A percentile compares a stretch with the other conserved stretches of the same genome.
Conservation (phyloP, 2,329 filamentous ascomycete genomes). For the Lithohypha guttulata region DNA sequence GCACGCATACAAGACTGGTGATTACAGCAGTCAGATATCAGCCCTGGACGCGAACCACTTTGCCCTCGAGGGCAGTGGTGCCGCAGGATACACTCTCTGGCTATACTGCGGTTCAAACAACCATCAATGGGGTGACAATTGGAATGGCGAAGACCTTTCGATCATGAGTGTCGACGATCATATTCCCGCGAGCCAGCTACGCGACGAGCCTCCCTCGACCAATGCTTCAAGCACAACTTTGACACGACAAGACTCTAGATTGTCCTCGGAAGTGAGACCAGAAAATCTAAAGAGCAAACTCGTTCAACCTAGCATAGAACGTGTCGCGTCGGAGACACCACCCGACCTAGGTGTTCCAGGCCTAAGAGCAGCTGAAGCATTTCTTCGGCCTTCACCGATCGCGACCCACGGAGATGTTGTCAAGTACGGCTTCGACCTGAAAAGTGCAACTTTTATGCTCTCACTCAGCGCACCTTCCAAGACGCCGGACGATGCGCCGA, state of each 20-base stretch:
- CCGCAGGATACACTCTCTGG: slow-evolving; percentile 86
- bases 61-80: slow-evolving; percentile 70
- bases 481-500: slow-evolving; percentile 56
- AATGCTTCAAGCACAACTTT: slow-evolving; percentile 35
- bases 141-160: slow-evolving; percentile 95
- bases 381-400: slow-evolving; percentile 73
- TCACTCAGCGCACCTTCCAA: slow-evolving; percentile 51
- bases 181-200: slow-evolving; percentile 32
- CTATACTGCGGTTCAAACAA: slow-evolving; percentile 72
- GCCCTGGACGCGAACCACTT: slow-evolving; percentile 96
- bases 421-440: slow-evolving; percentile 71
- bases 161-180: slow-evolving; percentile 80
- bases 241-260: slow-evolving; percentile 33
- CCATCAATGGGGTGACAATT: slow-evolving; percentile 81
- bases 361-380: slow-evolving; percentile 84
- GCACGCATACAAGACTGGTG: slow-evolving; percentile 85
- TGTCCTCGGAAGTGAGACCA: slow-evolving; percentile 51
- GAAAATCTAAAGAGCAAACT: slow-evolving; percentile 65
- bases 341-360: slow-evolving; percentile 58
- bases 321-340: slow-evolving; percentile 41
- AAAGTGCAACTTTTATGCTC: slow-evolving; percentile 65
- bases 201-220: slow-evolving; percentile 23
- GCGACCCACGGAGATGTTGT: slow-evolving; percentile 60
- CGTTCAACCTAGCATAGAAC: slow-evolving; percentile 45
- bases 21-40: slow-evolving; percentile 83